Evolutionary conservation across 495 filamentous ascomycete genomes (phyloP).

Genomic region (Penicillium goetzii): DNA sequence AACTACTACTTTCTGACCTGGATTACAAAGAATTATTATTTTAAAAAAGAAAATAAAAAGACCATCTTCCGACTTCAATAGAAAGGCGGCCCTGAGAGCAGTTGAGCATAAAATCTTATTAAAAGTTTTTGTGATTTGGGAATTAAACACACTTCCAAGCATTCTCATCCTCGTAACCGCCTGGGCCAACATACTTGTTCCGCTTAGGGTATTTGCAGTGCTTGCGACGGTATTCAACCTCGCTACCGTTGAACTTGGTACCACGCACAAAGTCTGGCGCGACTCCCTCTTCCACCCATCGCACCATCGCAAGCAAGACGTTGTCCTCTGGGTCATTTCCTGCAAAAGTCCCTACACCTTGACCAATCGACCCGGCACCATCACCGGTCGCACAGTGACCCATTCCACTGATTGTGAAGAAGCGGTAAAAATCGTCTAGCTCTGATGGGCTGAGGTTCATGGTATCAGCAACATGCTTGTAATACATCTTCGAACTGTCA

Average conservation of each 20-base stretch:
- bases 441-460: constrained; percentile 1
- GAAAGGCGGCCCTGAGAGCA: too few species aligned
- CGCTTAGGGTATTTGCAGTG: constrained; percentile 8
- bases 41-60: too few species aligned
- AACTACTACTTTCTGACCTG: too few species aligned
- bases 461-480: constrained; percentile 8
- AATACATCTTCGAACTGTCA: constrained; percentile 7
- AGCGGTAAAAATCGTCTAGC: constrained; percentile 12
- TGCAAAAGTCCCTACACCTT: constrained; percentile 1
- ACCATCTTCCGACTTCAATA: too few species aligned
- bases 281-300: constrained; percentile 5
- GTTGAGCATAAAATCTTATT: too few species aligned
- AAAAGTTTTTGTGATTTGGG: too few species aligned
- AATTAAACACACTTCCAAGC: constrained; percentile 5
- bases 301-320: constrained; percentile 5
- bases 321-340: constrained; percentile 8
- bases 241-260: not conserved
- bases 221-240: constrained; percentile 6
- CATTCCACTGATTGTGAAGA: constrained; percentile 13
- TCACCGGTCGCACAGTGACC: constrained; percentile 2
- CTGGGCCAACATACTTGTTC: constrained; percentile 9
- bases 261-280: constrained; percentile 4
- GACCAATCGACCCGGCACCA: constrained; percentile 2
- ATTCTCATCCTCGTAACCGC: not conserved
- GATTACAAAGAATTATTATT: too few species aligned